Percentiles rank a stretch among this genome's conserved stretches.
Evolutionary conservation across 495 filamentous ascomycete species (phyloP).

Genomic region (Hyaloscypha hepaticicola): DNA sequence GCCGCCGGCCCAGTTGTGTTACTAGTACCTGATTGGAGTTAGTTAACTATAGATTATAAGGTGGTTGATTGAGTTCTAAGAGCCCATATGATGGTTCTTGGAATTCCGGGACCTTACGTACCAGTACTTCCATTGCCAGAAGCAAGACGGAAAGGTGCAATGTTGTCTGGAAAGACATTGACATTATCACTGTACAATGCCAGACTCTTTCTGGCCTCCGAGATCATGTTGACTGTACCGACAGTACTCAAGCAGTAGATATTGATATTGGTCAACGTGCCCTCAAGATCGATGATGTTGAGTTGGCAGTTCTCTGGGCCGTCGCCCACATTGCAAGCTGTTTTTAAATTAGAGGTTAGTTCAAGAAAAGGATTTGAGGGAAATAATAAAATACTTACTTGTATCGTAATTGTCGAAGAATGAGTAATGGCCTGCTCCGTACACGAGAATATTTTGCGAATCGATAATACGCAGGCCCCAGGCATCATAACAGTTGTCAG

Average conservation of each 20-base stretch:
- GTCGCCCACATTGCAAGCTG: constrained; percentile 14
- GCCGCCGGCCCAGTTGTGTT: no score
- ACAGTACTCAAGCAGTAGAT: constrained; percentile 57
- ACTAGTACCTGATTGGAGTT: neutral
- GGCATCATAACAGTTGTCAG: constrained; percentile 48
- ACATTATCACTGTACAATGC: constrained; percentile 42
- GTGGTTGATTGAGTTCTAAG: neutral
- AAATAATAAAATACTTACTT: constrained; percentile 24
- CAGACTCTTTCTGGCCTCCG: constrained; percentile 17
- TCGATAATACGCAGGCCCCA: constrained; percentile 67
- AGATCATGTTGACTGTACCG: constrained; percentile 45
- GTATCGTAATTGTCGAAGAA: constrained; percentile 63
- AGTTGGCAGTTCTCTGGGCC: constrained; percentile 53
- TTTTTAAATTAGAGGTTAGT: constrained; percentile 1
- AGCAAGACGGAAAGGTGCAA: constrained; percentile 43
- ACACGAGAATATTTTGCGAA: constrained; percentile 58
- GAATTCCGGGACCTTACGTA: no score
- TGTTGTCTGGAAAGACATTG: constrained; percentile 44
- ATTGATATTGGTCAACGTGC: constrained; percentile 43
- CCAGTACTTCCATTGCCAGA: constrained; percentile 12
- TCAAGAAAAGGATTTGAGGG: no score
- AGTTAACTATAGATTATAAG: neutral
- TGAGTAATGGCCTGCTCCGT: constrained; percentile 71
- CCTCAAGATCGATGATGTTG: constrained; percentile 50
- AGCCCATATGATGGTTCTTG: no score